Base-by-base conservation (phyloP, 148 eudicot species). In the Amaranthus hypochondriacus region DNA sequence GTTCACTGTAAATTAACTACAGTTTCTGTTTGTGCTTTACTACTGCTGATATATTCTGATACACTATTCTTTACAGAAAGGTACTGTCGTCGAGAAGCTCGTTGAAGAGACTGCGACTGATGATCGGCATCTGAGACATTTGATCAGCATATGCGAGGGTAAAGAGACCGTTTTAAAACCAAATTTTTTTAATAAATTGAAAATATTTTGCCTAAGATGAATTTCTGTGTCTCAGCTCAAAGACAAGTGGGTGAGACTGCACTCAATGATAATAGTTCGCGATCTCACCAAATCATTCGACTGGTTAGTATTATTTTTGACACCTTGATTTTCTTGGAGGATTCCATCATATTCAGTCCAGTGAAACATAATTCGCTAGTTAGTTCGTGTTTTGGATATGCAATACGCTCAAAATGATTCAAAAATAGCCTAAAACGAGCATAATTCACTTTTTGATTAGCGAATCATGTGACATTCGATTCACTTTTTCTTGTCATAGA, bases 161-260 rank as follows among this genome's bases (percentile, higher is more conserved):
- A 88, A 77, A 68, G n/a, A 74, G 68, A 43, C 60, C 47, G 56
- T 18, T 65, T 10, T 14, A 56, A 48, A 46, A 13, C 46, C 6
- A 58, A 49, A 6, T 44, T 60, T 28, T 66, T 52, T 43, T 21
- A 8, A 15, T 61, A 47, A 28, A 28, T 28, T 28, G 39, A 28
- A 28, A 0, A 0, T 56, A 21, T 13, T 49, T 71, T 65, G 42
- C 47, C n/a, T 50, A 13, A 54, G 4, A 28, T 55, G 7, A 14
- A 21, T 8, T n/a, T 42, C 70, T 65, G 12, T 43, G 72, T 58
- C 80, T 75, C 84, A 95, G 99, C 97, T 75, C 99, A 95, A 83
- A 89, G 99, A 75, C 96, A 95, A 83, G 95, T 95, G 50, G 98
- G 97, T 55, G 98, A 95, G 83, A 95, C 98, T 58, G 90, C 96